Evolutionary conservation across 352 stramenopile genomes (phyloP).

Genomic region (Globisporangium polare): DNA sequence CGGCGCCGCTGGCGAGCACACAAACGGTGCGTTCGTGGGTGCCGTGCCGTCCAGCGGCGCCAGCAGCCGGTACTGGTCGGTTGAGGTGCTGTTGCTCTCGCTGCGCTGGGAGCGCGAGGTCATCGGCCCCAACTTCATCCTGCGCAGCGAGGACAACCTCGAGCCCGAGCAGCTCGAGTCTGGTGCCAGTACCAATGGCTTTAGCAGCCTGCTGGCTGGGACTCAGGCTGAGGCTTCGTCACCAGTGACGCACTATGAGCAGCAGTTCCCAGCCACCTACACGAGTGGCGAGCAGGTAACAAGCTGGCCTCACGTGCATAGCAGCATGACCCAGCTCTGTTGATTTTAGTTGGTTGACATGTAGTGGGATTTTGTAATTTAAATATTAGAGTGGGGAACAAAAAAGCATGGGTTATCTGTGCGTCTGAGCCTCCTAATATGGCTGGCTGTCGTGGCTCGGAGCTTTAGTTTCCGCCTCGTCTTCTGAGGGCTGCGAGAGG

Average conservation of each 20-base stretch:
- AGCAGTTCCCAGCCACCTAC: background rate
- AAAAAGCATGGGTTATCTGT: background rate
- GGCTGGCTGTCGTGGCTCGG: background rate
- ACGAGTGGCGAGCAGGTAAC: background rate
- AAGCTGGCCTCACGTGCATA: background rate
- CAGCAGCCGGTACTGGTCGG: constrained; percentile 19
- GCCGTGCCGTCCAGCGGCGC: constrained; percentile 18
- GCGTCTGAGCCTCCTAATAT: background rate
- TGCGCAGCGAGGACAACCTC: constrained; percentile 8
- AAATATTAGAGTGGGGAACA: background rate
- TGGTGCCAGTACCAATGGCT: background rate
- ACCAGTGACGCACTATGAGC: background rate
- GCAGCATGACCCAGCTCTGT: background rate
- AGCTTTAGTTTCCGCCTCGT: background rate
- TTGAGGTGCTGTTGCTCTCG: constrained; percentile 25
- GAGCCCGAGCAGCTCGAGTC: background rate
- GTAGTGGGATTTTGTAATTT: background rate
- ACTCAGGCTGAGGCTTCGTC: background rate
- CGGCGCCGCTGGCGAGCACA: constrained; percentile 11
- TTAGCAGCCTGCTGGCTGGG: background rate
- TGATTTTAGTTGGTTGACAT: background rate
- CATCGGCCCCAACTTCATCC: constrained; percentile 9
- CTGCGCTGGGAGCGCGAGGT: constrained; percentile 18
- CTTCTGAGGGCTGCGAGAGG: background rate
- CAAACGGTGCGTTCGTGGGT: constrained; percentile 17